These are phyloP conservation scores for Penicillium occitanis DNA, from an alignment of 2,329 filamentous ascomycete species.

Conservation along the genomic window DNA sequence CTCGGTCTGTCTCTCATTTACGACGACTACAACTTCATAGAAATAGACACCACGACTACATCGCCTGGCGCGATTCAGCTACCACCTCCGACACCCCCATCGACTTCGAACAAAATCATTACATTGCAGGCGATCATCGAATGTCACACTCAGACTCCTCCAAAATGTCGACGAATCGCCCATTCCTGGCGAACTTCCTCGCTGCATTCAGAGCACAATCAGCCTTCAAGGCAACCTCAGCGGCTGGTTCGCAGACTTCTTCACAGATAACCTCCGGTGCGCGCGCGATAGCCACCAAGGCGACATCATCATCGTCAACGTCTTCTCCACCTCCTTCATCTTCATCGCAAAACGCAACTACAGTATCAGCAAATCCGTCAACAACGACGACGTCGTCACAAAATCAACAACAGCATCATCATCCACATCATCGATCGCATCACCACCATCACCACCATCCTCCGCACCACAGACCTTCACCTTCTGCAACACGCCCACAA, in stretches of 20 bases:
- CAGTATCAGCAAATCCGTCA: constrained; percentile 23
- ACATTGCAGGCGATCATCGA: constrained; percentile 4
- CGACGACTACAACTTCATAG: constrained; percentile 1
- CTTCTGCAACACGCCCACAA: constrained; percentile 25
- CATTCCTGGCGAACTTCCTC: constrained; percentile 67
- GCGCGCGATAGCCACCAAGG: constrained; percentile 51
- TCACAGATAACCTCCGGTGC: constrained; percentile 43
- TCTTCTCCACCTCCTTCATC: constrained; percentile 26
- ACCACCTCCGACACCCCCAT: background rate
- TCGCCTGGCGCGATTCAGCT: constrained; percentile 3
- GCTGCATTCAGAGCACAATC: constrained; percentile 67
- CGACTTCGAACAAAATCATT: background rate
- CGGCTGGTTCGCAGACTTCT: constrained; percentile 38
- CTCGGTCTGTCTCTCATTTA: background rate
- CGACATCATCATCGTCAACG: constrained; percentile 27
- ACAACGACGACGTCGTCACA: constrained; percentile 10
- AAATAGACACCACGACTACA: background rate
- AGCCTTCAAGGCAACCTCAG: constrained; percentile 54
- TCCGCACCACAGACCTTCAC: constrained; percentile 28
- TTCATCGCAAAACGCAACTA: background rate
- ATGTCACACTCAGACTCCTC: constrained; percentile 10
- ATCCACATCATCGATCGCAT: constrained; percentile 15
- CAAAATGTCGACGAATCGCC: constrained; percentile 64
- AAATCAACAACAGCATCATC: constrained; percentile 26
- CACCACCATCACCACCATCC: constrained; percentile 33